Conservation (phyloP, 2,329 filamentous ascomycete genomes). For the Lecanoromycetidae sp. region DNA sequence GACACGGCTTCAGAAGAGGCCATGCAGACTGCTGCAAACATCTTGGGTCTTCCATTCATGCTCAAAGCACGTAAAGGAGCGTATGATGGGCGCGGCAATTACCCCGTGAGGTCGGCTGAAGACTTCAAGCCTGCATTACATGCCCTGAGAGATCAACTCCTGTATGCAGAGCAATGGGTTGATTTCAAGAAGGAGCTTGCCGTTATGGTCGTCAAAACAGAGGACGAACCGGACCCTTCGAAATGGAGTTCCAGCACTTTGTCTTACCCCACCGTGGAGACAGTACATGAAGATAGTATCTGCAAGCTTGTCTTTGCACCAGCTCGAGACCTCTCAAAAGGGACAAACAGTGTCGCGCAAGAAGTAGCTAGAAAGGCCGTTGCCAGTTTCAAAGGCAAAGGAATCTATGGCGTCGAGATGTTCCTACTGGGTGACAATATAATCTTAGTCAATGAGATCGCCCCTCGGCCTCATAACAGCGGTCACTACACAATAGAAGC, state of each 20-base stretch:
- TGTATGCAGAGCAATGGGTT: slow-evolving; percentile 87
- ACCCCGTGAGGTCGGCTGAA: slow-evolving; percentile 45
- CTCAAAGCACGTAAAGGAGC: slow-evolving; percentile 81
- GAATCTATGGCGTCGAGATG: slow-evolving; percentile 94
- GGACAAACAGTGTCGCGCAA: slow-evolving; percentile 54
- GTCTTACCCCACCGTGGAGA: slow-evolving; percentile 85
- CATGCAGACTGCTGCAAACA: slow-evolving; percentile 11
- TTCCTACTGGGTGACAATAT: slow-evolving; percentile 63
- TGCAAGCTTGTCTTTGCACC: slow-evolving; percentile 88
- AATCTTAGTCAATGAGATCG: slow-evolving; percentile 77
- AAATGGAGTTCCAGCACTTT: slow-evolving; percentile 34
- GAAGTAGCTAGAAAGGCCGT: slow-evolving; percentile 70
- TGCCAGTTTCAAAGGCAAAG: slow-evolving; percentile 68
- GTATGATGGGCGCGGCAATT: slow-evolving; percentile 81
- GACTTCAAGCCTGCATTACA: slow-evolving; percentile 56
- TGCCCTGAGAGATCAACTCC: slow-evolving; percentile 54
- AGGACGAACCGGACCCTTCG: slow-evolving; percentile 45
- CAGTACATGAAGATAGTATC: slow-evolving; percentile 86
- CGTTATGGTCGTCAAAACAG: slow-evolving; percentile 88
- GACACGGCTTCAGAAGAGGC: slow-evolving; percentile 43
- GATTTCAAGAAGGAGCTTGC: slow-evolving; percentile 75
- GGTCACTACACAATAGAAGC: slow-evolving; percentile 95
- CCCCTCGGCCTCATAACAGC: slow-evolving; percentile 65
- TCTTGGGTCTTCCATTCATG: slow-evolving; percentile 77
- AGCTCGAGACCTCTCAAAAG: slow-evolving; percentile 54